Conservation (phyloP, 1,284 basidiomycete genomes). For the Uromyces viciae-fabae region DNA sequence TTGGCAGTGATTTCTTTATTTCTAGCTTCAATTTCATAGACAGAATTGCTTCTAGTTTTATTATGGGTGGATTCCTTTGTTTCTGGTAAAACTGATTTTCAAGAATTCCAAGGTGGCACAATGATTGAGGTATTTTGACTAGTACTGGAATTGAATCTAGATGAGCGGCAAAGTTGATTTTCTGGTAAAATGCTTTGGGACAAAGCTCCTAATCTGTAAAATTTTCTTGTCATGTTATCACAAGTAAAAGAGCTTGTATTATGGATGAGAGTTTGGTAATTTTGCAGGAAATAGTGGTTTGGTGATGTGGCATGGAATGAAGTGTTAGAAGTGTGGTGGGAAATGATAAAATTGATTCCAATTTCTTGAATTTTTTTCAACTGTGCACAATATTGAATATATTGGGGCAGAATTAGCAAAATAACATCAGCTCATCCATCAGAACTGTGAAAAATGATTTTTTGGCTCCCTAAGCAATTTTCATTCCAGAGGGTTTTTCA, state of each 20-base stretch:
- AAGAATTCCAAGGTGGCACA: not conserved
- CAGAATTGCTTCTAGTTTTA: not conserved
- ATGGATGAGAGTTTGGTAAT: not conserved
- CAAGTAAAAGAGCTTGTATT: not conserved
- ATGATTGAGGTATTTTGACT: constrained; percentile 4
- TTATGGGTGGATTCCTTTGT: not conserved
- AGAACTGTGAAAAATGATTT: not conserved
- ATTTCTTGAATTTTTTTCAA: too few species aligned
- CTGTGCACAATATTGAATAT: too few species aligned
- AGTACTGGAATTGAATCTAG: not conserved
- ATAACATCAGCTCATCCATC: too few species aligned
- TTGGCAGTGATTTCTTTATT: not conserved
- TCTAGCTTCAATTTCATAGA: not conserved
- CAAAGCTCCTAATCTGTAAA: not conserved
- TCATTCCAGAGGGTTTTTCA: too few species aligned
- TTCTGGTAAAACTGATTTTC: constrained; percentile 12
- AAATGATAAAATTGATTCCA: too few species aligned
- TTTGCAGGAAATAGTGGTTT: not conserved
- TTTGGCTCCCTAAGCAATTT: too few species aligned
- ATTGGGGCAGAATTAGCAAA: too few species aligned
- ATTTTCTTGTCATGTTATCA: constrained; percentile 12
- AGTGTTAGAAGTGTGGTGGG: too few species aligned
- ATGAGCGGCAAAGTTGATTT: constrained; percentile 7
- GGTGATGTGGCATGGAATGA: not conserved
- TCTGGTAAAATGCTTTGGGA: not conserved